Base-by-base conservation (phyloP, 2,329 filamentous ascomycete species). In the Arthrinium phaeospermum region DNA sequence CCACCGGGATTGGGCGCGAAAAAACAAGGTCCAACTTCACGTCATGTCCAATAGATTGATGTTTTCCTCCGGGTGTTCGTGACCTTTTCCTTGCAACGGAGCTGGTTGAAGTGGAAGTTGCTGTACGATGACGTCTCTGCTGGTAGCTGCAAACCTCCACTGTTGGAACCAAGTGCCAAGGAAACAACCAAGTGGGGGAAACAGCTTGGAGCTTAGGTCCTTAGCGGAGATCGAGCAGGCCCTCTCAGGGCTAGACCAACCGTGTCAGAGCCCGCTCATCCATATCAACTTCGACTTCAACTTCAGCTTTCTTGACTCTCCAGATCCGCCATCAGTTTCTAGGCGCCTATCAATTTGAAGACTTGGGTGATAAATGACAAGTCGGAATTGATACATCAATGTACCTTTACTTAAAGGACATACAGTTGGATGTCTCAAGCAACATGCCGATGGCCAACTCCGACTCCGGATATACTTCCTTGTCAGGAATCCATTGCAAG, bases 81-180 rank as follows among this genome's bases (percentile, higher is more conserved):
- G 57, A 64, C 57, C 41, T 64, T 64, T 64, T 64, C 12, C 53
- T 61, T 61, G 53, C 53, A 16, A 61, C 30, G 8, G 30, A n/a
- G 46, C 46, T 10, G 53, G 30, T 37, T 37, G 30, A 61, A 37
- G 53, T 37, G 30, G 57, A 64, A 64, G 57, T 34, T 64, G 57
- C 57, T 41, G 57, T 64, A 64, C 16, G 10, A 64, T 64, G 57
- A 64, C 57, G 57, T 64, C 53, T 41, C 34, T 64, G 34, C 10
- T 22, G 19, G 57, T 6, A 19, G 57, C 57, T 64, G 34, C 19
- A 10, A 61, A 41, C 37, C 57, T 64, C 57, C 34, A 41, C 57
- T 41, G 57, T n/a, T 13, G 34, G 57, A 41, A 41, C 34, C 57
- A n/a, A n/a, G n/a, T n/a, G n/a, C n/a, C n/a, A 61, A 61, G 53